Conservation (phyloP, 305 asterid species). For the Withania somnifera region DNA sequence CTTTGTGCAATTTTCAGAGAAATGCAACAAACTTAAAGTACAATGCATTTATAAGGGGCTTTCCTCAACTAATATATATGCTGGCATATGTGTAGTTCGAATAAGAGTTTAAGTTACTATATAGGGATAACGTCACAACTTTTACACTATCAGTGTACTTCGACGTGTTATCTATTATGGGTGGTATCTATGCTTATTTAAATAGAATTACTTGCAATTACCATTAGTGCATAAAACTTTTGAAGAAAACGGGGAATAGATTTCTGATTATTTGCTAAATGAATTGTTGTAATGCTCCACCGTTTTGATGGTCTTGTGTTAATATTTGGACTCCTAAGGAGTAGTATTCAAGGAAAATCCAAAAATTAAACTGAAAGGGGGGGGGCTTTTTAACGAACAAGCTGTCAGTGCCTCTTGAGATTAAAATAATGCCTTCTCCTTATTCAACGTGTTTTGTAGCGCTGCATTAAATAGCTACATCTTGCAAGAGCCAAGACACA, state of each 20-base stretch:
- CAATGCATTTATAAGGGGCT: neutral
- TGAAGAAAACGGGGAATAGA: neutral
- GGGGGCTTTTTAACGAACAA: neutral
- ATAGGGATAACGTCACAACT: neutral
- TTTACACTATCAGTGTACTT: neutral
- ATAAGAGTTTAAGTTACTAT: neutral
- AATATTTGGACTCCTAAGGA: neutral
- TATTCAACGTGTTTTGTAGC: neutral
- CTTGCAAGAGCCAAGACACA: neutral
- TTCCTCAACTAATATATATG: neutral
- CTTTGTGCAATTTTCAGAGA: neutral
- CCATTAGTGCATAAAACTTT: neutral
- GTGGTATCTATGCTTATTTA: neutral
- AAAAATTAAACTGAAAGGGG: neutral
- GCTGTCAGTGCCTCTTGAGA: neutral
- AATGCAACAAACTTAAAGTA: neutral
- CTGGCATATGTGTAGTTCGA: neutral
- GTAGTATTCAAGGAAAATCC: neutral
- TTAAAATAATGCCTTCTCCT: neutral
- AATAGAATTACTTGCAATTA: neutral
- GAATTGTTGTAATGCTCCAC: neutral
- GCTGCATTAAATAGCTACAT: constrained; percentile 1
- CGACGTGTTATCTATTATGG: neutral
- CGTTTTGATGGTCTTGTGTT: neutral
- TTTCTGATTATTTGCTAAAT: neutral